phyloP scores from a whole-genome alignment of 2,329 filamentous ascomycete species.

The Apiospora saccharicola region DNA sequence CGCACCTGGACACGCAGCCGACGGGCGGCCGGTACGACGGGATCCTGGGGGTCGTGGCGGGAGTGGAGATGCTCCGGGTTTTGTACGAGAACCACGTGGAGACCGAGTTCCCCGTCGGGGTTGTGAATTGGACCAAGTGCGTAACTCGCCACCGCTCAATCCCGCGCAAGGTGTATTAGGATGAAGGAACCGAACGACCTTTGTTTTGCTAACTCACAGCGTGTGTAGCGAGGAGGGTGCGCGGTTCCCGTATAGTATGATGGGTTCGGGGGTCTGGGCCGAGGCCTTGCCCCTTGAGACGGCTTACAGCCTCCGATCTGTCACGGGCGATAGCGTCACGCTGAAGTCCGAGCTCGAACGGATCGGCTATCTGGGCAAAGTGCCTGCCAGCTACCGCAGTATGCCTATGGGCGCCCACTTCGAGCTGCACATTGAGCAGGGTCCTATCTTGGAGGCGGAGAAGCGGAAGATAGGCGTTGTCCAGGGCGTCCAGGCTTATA shows the following conservation, averaged over 20 bases:
- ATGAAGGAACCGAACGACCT: no score
- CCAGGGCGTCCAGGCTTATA: conserved; percentile 76
- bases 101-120: conserved; percentile 75
- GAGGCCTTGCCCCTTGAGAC: conserved; percentile 67
- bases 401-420: conserved; percentile 80
- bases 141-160: conserved; percentile 1
- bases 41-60: conserved; percentile 76
- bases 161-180: no score
- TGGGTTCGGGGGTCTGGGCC: conserved; percentile 79
- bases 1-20: conserved; percentile 72
- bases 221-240: conserved; percentile 78
- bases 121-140: conserved; percentile 79
- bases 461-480: conserved; percentile 73
- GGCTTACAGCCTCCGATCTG: conserved; percentile 69
- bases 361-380: conserved; percentile 72
- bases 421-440: conserved; percentile 87
- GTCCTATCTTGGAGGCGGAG: conserved; percentile 73
- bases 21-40: conserved; percentile 76
- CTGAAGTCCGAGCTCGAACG: conserved; percentile 74
- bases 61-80: conserved; percentile 74
- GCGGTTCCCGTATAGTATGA: conserved; percentile 78
- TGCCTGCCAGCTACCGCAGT: conserved; percentile 60
- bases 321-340: conserved; percentile 65
- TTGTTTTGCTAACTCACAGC: conserved; percentile 14
- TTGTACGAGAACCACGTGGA: conserved; percentile 72